Percentiles rank a stretch among this genome's conserved stretches.
phyloP scores from a whole-genome alignment of 1,284 basidiomycete genomes.

The Rhodotorula sp. region DNA sequence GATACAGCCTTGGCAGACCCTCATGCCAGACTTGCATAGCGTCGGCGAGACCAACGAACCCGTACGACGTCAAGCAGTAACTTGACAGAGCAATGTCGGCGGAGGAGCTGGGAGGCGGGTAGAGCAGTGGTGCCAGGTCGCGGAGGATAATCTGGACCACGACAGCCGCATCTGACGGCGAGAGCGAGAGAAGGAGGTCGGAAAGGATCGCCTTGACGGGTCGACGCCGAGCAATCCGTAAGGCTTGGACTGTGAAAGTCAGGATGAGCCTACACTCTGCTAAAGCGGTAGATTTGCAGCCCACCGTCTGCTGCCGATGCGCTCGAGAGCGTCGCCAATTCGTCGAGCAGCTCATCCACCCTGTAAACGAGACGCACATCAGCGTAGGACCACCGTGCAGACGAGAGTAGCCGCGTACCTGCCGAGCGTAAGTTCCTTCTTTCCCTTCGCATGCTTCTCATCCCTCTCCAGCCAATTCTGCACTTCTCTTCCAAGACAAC shows the following conservation, averaged over 20 bases:
- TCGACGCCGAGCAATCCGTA: conserved; percentile 36
- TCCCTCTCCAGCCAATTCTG: conserved; percentile 50
- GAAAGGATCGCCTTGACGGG: conserved; percentile 55
- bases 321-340: conserved; percentile 65
- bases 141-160: conserved; percentile 79
- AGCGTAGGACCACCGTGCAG: not conserved
- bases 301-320: conserved; percentile 57
- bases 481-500: conserved; percentile 70
- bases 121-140: conserved; percentile 73
- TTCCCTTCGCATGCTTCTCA: conserved; percentile 48
- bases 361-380: conserved; percentile 18
- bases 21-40: conserved; percentile 73
- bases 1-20: conserved; percentile 61
- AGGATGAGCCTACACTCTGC: not conserved
- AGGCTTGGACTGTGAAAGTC: conserved; percentile 4
- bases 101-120: conserved; percentile 58
- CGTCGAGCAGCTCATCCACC: conserved; percentile 66
- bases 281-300: not conserved
- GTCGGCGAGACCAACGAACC: conserved; percentile 60
- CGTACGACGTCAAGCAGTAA: conserved; percentile 60
- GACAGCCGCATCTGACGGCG: conserved; percentile 62
- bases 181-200: conserved; percentile 58
- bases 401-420: conserved; percentile 42
- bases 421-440: conserved; percentile 41
- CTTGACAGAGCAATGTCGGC: conserved; percentile 52